Base-by-base conservation (phyloP, 2,329 filamentous ascomycete genomes). In the Aspergillus clavatus region DNA sequence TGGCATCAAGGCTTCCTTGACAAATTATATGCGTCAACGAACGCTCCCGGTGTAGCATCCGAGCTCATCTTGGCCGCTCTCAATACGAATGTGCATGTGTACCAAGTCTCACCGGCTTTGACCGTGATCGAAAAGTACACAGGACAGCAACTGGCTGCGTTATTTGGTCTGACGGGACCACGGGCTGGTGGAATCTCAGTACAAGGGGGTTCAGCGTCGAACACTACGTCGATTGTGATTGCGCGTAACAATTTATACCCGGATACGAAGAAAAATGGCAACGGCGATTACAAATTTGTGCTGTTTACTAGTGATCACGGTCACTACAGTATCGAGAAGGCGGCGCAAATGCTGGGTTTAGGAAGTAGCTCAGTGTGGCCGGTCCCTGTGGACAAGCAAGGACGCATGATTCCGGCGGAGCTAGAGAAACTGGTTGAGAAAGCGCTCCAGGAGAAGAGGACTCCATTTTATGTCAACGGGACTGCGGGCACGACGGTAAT, bases 1-100 rank as follows among this genome's bases (percentile, higher is more conserved):
- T 97, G 90, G 87, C 87, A 95, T 61, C 90, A 95, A 68, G 91
- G 91, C 8, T 98, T 97, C 69, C 71, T 97, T 61, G 90, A 96
- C 70, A 97, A 98, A 72, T 75, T 97, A 14, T 97, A 96, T 67
- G 82, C 86, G n/a, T 85, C 84, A 53, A 94, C 88, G 29, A 93
- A 93, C 61, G 85, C 91, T 33, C 84, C 91, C 7, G 91, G 91
- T 14, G 78, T 97, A 0, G 82, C 86, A 12, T 85, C 89, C 2
- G 93, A 97, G 60, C 74, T 97, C 46, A 75, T 97, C 7, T 79
- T 97, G 21, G 84, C 87, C 0, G 80, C 87, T 1, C 72, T 98
- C 36, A 97, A 98, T 70, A 96, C 93, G 27, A 98, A 97, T 63
- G 73, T 90, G 12, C 93, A 97, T 66, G 88, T 97, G 50, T 97